These are phyloP conservation scores for Amesomyces nigricolor DNA, from an alignment of 2,329 filamentous ascomycete genomes.

Conservation along the genomic window DNA sequence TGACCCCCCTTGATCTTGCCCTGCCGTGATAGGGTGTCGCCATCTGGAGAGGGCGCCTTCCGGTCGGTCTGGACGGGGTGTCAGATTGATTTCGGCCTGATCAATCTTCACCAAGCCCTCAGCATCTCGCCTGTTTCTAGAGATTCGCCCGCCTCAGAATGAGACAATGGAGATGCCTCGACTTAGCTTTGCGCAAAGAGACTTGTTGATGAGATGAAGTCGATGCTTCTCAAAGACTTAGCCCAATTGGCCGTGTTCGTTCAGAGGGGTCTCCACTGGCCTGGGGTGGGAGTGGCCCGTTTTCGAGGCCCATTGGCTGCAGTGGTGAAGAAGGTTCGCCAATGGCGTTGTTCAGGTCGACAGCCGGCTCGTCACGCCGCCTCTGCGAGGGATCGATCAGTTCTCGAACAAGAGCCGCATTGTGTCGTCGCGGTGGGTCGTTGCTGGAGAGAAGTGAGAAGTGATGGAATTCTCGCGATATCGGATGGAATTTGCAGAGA, in stretches of 20 bases:
- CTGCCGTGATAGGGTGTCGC: slow-evolving; percentile 23
- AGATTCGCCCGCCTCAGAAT: neutral
- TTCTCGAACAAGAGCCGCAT: slow-evolving; percentile 28
- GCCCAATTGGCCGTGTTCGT: slow-evolving; percentile 24
- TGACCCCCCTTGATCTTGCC: slow-evolving; percentile 24
- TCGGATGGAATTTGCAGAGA: neutral
- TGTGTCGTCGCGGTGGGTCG: slow-evolving; percentile 8
- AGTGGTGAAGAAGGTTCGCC: slow-evolving; percentile 24
- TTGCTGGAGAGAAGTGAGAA: slow-evolving; percentile 2
- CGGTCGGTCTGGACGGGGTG: neutral
- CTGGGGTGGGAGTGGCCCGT: slow-evolving; percentile 27
- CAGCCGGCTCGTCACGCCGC: slow-evolving; percentile 23
- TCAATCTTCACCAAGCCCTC: slow-evolving; percentile 7
- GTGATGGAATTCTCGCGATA: slow-evolving; percentile 3
- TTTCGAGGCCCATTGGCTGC: slow-evolving; percentile 28
- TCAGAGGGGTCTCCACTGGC: slow-evolving; percentile 19
- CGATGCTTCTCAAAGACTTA: slow-evolving; percentile 18
- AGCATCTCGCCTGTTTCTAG: neutral
- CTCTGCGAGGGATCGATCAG: slow-evolving; percentile 20
- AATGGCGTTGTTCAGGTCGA: slow-evolving; percentile 26
- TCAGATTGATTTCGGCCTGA: slow-evolving; percentile 18
- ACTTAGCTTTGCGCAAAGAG: slow-evolving; percentile 6
- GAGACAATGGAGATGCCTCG: neutral
- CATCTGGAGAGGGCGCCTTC: slow-evolving; percentile 20
- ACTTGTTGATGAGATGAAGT: slow-evolving; percentile 9